phyloP scores from a whole-genome alignment of 768 basidiomycete species.

The Phylloporus sp. region DNA sequence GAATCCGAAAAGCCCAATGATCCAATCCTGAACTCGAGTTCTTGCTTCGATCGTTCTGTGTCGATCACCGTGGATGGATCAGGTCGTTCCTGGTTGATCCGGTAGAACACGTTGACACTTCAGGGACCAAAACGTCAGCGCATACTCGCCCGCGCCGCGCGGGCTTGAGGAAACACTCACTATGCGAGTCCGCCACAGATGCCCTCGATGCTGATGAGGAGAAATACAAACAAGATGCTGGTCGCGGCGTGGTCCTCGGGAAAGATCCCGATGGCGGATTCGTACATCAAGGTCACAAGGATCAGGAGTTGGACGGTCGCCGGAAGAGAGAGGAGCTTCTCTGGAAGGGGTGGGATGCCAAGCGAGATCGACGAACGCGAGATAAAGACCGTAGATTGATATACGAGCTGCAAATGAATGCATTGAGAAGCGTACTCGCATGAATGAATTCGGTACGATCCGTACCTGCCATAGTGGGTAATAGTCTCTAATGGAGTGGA shows the following conservation, averaged over 20 bases:
- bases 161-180: constrained; percentile 40
- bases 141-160: background rate
- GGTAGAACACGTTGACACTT: constrained; percentile 85
- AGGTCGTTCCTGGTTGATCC: constrained; percentile 67
- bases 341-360: constrained; percentile 74
- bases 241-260: constrained; percentile 36
- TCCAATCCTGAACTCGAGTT: constrained; percentile 86
- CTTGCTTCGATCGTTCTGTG: constrained; percentile 61
- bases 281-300: constrained; percentile 55
- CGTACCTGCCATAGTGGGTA: constrained; percentile 92
- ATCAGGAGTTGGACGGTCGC: constrained; percentile 66
- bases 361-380: constrained; percentile 89
- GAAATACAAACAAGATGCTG: constrained; percentile 62
- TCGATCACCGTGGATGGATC: constrained; percentile 44
- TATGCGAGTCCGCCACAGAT: constrained; percentile 91
- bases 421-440: constrained; percentile 1
- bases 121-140: background rate
- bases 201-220: constrained; percentile 82
- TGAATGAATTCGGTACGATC: constrained; percentile 2
- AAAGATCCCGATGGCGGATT: constrained; percentile 68
- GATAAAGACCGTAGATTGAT: constrained; percentile 88
- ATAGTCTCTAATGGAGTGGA: constrained; percentile 84
- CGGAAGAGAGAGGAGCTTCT: constrained; percentile 63
- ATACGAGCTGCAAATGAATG: constrained; percentile 53
- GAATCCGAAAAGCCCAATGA: constrained; percentile 85